Evolutionary conservation across 75 land plant species (phyloP).

Genomic region (Pinus albicaulis): DNA sequence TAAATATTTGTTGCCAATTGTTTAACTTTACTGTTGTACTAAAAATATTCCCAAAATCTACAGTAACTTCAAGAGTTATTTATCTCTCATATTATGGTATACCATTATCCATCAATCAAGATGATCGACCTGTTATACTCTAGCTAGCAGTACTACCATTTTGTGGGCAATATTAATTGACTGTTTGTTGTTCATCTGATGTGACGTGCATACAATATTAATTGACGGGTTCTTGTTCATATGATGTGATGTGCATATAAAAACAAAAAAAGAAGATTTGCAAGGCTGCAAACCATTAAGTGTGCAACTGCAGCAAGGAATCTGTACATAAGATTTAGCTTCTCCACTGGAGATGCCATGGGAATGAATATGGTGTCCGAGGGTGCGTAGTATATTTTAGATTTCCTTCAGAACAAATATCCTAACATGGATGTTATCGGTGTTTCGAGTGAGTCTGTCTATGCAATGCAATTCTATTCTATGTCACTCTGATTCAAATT

Average conservation of each 20-base stretch:
- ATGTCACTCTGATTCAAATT: too few species aligned
- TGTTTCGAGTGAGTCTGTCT: slow-evolving; percentile 54
- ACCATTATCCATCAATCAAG: too few species aligned
- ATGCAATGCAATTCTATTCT: background rate
- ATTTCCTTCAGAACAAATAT: slow-evolving; percentile 60
- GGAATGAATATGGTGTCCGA: slow-evolving; percentile 98
- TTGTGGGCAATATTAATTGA: too few species aligned
- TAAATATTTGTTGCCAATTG: too few species aligned
- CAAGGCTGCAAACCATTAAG: slow-evolving; percentile 62
- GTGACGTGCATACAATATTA: background rate
- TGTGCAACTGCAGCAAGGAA: slow-evolving; percentile 81
- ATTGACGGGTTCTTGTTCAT: background rate
- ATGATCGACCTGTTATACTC: too few species aligned
- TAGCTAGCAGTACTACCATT: background rate
- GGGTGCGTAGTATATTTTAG: slow-evolving; percentile 84
- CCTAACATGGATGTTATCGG: slow-evolving; percentile 85
- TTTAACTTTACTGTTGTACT: too few species aligned
- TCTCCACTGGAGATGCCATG: slow-evolving; percentile 93
- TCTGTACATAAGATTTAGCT: slow-evolving; percentile 73
- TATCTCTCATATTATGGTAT: too few species aligned
- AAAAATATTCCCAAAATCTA: too few species aligned
- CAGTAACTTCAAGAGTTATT: too few species aligned
- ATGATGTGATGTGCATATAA: background rate
- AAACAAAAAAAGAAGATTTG: slow-evolving; percentile 87
- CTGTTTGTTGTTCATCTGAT: too few species aligned